Evolutionary conservation across 2,329 filamentous ascomycete species (phyloP).

Genomic region (Fusarium austroafricanum): DNA sequence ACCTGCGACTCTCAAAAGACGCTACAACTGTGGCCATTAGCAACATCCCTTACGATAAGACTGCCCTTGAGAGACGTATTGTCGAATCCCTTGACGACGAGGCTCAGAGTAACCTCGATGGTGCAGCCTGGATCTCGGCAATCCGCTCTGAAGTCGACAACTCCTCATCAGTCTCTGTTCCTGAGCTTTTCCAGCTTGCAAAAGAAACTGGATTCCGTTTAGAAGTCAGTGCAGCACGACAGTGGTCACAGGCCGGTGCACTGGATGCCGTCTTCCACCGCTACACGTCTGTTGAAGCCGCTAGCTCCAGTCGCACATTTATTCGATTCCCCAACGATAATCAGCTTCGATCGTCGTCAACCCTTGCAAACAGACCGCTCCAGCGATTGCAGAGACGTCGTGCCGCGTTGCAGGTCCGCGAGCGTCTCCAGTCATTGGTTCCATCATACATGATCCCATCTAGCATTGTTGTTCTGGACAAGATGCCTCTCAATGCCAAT

Average conservation of each 20-base stretch:
- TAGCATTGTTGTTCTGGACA: slow-evolving; percentile 35
- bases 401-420: neutral
- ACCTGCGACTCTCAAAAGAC: slow-evolving; percentile 13
- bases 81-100: slow-evolving; percentile 30
- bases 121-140: slow-evolving; percentile 6
- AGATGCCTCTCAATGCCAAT: slow-evolving; percentile 44
- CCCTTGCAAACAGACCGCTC: slow-evolving; percentile 33
- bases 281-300: slow-evolving; percentile 25
- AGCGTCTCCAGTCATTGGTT: slow-evolving; percentile 9
- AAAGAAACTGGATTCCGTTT: slow-evolving; percentile 57
- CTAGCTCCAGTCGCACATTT: neutral
- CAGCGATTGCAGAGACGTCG: slow-evolving; percentile 10
- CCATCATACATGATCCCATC: slow-evolving; percentile 47
- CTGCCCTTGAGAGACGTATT: slow-evolving; percentile 43
- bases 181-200: slow-evolving; percentile 35
- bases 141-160: neutral
- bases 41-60: slow-evolving; percentile 47
- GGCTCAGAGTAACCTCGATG: slow-evolving; percentile 6
- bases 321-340: slow-evolving; percentile 30
- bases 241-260: slow-evolving; percentile 38
- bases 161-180: slow-evolving; percentile 18
- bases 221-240: slow-evolving; percentile 57
- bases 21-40: slow-evolving; percentile 27
- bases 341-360: neutral
- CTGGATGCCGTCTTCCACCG: slow-evolving; percentile 34